These are phyloP conservation scores for Penicillium nordicum DNA, from an alignment of 2,329 filamentous ascomycete genomes.

Conservation along the genomic window DNA sequence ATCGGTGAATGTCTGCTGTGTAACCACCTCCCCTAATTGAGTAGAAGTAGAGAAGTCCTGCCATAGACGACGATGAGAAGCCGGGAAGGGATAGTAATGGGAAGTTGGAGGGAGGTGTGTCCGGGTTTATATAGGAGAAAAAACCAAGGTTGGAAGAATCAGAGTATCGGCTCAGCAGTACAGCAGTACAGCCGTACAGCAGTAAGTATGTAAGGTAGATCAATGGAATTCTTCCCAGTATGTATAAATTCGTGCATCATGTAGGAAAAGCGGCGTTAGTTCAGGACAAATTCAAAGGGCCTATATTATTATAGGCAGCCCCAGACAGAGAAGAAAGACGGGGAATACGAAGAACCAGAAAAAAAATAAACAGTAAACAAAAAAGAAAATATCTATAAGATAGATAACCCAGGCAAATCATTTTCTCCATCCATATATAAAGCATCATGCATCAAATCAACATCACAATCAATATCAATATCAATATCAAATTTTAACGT, in stretches of 20 bases:
- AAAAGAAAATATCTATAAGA: slow-evolving; percentile 7
- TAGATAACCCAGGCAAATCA: slow-evolving; percentile 5
- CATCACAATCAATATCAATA: slow-evolving; percentile 4
- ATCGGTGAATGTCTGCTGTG: too few relatives aligned
- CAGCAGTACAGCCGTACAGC: background rate
- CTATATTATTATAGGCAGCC: background rate
- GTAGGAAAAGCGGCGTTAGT: slow-evolving; percentile 16
- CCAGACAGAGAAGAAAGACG: background rate
- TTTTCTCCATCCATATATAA: slow-evolving; percentile 9
- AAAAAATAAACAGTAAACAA: slow-evolving; percentile 5
- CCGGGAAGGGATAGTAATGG: background rate
- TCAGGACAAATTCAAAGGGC: slow-evolving; percentile 8
- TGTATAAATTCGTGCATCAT: background rate
- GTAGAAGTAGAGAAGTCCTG: too few relatives aligned
- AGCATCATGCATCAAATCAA: slow-evolving; percentile 8
- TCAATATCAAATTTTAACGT: background rate
- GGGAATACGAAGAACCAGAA: slow-evolving; percentile 8
- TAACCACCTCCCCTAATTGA: too few relatives aligned
- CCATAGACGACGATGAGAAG: background rate
- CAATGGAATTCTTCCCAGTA: background rate
- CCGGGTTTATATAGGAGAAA: background rate
- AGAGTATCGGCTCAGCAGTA: background rate
- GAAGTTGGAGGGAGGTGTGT: background rate
- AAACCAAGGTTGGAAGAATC: background rate
- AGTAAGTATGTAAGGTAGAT: background rate